Percentiles rank a stretch among this genome's conserved stretches.
phyloP scores from a whole-genome alignment of 2,329 filamentous ascomycete species.

The Elsinoe fawcettii region DNA sequence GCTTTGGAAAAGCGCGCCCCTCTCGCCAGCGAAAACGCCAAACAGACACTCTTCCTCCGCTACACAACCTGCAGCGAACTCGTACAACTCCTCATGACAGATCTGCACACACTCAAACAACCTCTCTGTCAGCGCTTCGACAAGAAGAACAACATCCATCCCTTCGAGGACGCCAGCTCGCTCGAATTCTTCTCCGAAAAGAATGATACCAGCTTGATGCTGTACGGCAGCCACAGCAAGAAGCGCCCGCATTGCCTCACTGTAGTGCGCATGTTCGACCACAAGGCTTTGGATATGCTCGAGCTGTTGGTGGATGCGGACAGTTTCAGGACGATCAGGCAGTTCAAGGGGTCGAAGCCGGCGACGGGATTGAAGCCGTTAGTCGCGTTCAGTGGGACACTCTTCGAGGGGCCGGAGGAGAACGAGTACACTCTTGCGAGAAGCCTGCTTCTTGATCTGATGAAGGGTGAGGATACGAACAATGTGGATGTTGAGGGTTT shows the following conservation, averaged over 20 bases:
- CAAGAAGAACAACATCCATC: constrained; percentile 94
- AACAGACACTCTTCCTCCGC: constrained; percentile 80
- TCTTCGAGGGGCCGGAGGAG: constrained; percentile 73
- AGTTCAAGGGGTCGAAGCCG: constrained; percentile 59
- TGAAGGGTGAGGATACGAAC: constrained; percentile 70
- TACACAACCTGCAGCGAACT: constrained; percentile 79
- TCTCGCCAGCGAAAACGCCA: constrained; percentile 81
- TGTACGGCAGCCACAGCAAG: constrained; percentile 81
- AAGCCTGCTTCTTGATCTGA: constrained; percentile 81
- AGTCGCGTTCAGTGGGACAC: constrained; percentile 80
- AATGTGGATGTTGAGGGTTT: constrained; percentile 92
- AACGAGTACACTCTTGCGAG: constrained; percentile 81
- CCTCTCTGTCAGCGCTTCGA: constrained; percentile 83
- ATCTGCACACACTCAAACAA: constrained; percentile 76
- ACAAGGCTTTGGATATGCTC: constrained; percentile 89
- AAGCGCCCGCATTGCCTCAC: constrained; percentile 92
- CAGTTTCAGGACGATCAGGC: constrained; percentile 59
- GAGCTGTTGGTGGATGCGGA: constrained; percentile 77
- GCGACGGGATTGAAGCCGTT: constrained; percentile 80
- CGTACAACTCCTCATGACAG: constrained; percentile 73
- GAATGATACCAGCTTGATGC: constrained; percentile 81
- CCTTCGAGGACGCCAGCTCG: constrained; percentile 81
- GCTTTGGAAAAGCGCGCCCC: constrained; percentile 89
- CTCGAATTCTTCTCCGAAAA: constrained; percentile 95
- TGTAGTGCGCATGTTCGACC: constrained; percentile 70